Percentiles rank a stretch among this genome's conserved stretches.
Evolutionary conservation across 2,329 filamentous ascomycete species (phyloP).

Genomic region (Penicillium sclerotigenum): DNA sequence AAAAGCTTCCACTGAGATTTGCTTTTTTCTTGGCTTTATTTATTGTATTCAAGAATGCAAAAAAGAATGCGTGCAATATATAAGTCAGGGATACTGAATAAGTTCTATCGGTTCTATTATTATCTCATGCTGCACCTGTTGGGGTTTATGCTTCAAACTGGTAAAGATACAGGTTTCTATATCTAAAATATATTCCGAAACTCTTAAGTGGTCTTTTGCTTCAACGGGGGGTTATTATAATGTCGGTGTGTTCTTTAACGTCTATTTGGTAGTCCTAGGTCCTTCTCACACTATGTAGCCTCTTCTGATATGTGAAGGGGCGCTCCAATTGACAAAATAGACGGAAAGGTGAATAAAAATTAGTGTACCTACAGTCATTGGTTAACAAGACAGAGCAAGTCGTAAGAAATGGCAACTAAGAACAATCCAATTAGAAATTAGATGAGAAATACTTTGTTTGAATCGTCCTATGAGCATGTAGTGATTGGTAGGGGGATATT

Average conservation of each 20-base stretch:
- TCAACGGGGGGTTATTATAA: background rate
- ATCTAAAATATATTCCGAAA: background rate
- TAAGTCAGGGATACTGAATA: background rate
- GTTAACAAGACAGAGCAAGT: background rate
- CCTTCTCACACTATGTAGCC: background rate
- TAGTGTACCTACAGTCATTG: background rate
- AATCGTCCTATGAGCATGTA: background rate
- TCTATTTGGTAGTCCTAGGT: background rate
- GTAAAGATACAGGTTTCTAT: background rate
- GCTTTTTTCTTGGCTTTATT: no score
- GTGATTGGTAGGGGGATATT: background rate
- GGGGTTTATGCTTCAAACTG: no score
- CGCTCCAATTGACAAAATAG: background rate
- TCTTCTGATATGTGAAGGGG: background rate
- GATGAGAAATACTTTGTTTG: background rate
- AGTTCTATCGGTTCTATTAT: background rate
- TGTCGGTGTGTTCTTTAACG: background rate
- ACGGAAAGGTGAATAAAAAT: background rate
- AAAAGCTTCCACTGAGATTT: no score
- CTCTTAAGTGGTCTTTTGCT: no score
- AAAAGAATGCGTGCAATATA: background rate
- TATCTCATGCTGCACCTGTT: background rate
- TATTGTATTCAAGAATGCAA: background rate
- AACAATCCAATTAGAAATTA: background rate
- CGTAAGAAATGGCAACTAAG: background rate